Conservation (phyloP, 768 basidiomycete genomes). For the Pleurotus tuber-regium region DNA sequence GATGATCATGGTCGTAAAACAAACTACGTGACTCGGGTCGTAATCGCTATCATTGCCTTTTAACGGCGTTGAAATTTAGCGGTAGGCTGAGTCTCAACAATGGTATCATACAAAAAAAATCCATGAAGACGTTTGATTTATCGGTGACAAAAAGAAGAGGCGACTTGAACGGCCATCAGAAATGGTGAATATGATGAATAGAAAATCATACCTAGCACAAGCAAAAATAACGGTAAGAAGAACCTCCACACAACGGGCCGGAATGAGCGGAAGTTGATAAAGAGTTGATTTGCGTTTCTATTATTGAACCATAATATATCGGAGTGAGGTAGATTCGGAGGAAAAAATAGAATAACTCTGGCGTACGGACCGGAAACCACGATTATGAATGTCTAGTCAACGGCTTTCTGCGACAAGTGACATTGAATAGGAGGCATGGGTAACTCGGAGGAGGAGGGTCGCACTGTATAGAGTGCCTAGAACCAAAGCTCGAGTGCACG, state of each 20-base stretch:
- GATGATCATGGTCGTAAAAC: background rate
- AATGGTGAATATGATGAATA: constrained; percentile 4
- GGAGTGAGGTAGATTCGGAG: background rate
- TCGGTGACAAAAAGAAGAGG: constrained; percentile 7
- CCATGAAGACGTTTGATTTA: background rate
- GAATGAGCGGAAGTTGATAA: background rate
- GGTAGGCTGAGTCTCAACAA: no score
- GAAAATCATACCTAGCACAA: background rate
- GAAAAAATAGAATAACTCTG: background rate
- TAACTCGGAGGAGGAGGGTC: constrained; percentile 1
- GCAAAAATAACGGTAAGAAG: constrained; percentile 1
- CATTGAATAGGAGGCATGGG: background rate
- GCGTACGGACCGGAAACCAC: constrained; percentile 5
- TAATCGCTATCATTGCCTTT: no score
- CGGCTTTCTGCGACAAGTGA: background rate
- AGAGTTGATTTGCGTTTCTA: constrained; percentile 6
- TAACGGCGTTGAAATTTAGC: no score
- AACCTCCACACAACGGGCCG: background rate
- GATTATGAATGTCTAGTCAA: background rate
- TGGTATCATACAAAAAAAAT: no score
- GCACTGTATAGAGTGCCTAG: constrained; percentile 2
- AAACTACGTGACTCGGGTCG: background rate
- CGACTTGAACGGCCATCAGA: constrained; percentile 9
- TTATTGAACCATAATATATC: background rate
- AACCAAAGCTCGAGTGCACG: background rate